These are phyloP conservation scores for Maudiozyma humilis DNA, from an alignment of 1,139 yeast species.

Conservation along the genomic window DNA sequence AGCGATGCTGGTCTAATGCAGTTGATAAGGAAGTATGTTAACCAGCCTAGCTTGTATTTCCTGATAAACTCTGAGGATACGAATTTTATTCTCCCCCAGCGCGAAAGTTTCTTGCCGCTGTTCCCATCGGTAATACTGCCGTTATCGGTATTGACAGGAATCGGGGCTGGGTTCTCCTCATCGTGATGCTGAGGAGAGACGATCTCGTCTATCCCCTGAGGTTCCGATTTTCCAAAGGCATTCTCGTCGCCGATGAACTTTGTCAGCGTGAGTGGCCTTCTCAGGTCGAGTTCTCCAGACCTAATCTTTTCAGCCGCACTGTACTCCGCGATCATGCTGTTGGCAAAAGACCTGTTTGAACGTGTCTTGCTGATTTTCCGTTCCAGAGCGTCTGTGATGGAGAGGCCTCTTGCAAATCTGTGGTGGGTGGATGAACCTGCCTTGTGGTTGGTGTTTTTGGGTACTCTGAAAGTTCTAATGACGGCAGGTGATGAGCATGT, in stretches of 20 bases:
- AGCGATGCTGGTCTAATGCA: constrained; percentile 51
- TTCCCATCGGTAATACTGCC: background rate
- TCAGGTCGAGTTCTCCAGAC: constrained; percentile 25
- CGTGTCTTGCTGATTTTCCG: constrained; percentile 4
- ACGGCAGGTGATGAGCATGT: background rate
- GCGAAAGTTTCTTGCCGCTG: background rate
- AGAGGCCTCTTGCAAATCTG: background rate
- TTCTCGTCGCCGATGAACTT: constrained; percentile 24
- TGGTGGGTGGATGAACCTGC: background rate
- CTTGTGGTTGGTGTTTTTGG: background rate
- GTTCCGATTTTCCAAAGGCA: constrained; percentile 10
- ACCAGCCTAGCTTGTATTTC: constrained; percentile 22
- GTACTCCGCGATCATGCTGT: constrained; percentile 51
- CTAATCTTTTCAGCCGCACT: constrained; percentile 36
- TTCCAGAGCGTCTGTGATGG: background rate
- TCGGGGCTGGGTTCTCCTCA: constrained; percentile 1
- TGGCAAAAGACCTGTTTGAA: constrained; percentile 36
- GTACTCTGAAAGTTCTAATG: background rate
- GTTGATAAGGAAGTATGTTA: constrained; percentile 36
- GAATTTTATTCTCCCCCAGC: background rate
- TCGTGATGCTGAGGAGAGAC: background rate
- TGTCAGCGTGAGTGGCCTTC: constrained; percentile 24
- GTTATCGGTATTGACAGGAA: background rate
- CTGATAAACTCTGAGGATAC: constrained; percentile 10
- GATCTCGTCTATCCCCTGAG: background rate